These are phyloP conservation scores for Kodamaea derodonti DNA, from an alignment of 1,139 yeast species.

Conservation along the genomic window DNA sequence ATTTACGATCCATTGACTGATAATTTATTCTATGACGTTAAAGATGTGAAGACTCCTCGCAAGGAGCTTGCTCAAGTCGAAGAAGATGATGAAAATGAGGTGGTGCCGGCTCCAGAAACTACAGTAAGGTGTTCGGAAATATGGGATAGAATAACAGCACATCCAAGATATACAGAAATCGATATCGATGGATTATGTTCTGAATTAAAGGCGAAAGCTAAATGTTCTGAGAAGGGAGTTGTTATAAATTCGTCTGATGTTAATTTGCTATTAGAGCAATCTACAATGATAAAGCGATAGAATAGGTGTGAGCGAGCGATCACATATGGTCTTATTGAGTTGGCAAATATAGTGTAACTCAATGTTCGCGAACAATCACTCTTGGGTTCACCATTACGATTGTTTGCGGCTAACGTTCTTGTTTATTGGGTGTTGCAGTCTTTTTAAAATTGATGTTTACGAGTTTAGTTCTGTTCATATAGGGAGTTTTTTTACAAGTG, in stretches of 20 bases:
- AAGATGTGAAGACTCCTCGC: conserved; percentile 11
- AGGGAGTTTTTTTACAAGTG: too few species aligned
- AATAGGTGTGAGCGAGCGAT: too few species aligned
- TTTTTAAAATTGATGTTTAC: too few species aligned
- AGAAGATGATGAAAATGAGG: conserved; percentile 23
- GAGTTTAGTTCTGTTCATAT: background rate
- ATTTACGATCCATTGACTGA: conserved; percentile 56
- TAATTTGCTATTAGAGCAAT: conserved; percentile 52
- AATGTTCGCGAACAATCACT: too few species aligned
- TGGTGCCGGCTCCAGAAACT: conserved; percentile 53
- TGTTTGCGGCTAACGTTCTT: too few species aligned
- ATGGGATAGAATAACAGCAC: conserved; percentile 94
- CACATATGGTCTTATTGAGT: too few species aligned
- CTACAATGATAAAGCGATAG: conserved; percentile 21
- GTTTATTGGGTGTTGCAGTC: too few species aligned
- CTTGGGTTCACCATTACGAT: too few species aligned
- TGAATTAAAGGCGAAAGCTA: conserved; percentile 89
- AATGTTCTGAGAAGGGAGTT: conserved; percentile 89
- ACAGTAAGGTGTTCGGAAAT: conserved; percentile 78
- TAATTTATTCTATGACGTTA: conserved; percentile 34
- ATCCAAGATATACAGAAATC: conserved; percentile 87
- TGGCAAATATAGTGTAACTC: too few species aligned
- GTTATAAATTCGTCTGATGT: conserved; percentile 80
- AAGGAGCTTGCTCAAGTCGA: background rate
- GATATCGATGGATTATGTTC: conserved; percentile 91